A percentile compares a stretch with the other conserved stretches of the same genome.
Evolutionary conservation across 495 filamentous ascomycete species (phyloP).

Genomic region (Hypomontagnella submonticulosa): DNA sequence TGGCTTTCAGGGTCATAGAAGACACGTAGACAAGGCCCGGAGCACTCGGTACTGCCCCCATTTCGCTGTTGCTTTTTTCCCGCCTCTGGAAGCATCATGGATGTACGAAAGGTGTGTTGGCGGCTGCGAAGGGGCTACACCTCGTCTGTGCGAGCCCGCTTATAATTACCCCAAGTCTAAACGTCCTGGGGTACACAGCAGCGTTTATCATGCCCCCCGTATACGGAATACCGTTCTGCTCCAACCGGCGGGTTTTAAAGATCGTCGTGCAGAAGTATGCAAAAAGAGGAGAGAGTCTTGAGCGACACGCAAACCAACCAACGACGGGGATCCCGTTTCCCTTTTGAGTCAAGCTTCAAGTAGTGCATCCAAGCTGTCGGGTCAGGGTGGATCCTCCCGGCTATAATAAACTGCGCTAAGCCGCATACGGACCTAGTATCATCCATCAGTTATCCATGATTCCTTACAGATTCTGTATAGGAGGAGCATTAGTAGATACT

Average conservation of each 20-base stretch:
- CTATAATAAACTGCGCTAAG: conserved; percentile 29
- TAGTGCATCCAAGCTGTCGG: conserved; percentile 38
- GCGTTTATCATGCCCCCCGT: background rate
- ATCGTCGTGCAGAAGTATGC: conserved; percentile 10
- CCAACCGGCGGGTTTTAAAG: conserved; percentile 7
- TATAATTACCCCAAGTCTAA: conserved; percentile 8
- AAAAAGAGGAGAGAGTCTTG: background rate
- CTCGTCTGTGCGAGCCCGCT: background rate
- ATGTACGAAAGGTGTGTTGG: no score
- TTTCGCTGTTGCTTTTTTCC: no score
- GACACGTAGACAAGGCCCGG: no score
- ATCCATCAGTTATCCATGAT: background rate
- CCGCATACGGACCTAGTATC: conserved; percentile 11
- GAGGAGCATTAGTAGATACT: conserved; percentile 3
- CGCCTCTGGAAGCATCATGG: no score
- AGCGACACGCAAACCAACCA: conserved; percentile 5
- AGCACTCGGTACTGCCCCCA: no score
- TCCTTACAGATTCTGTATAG: background rate
- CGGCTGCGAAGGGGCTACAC: background rate
- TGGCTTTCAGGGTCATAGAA: background rate
- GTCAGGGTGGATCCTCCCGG: conserved; percentile 22
- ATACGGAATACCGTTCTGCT: conserved; percentile 8
- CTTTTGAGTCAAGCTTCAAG: conserved; percentile 19
- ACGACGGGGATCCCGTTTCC: conserved; percentile 13
- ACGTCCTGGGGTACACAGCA: conserved; percentile 13